Percentiles rank a stretch among this genome's conserved stretches.
phyloP scores from a whole-genome alignment of 169 alveolate species.

The Plasmodium ovale region DNA sequence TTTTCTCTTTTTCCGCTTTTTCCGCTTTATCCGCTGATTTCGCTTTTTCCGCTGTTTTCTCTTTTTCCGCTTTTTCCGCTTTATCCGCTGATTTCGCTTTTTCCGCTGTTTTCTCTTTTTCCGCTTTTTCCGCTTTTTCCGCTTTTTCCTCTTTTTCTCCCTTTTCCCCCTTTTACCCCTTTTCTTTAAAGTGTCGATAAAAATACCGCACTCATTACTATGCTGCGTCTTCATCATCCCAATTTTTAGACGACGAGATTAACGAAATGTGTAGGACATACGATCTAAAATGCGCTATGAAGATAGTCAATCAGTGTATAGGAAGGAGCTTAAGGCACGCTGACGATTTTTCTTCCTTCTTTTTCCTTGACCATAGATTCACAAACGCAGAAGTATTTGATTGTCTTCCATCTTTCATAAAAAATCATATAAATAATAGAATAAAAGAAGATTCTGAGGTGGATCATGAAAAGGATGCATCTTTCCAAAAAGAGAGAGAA shows the following conservation, averaged over 20 bases:
- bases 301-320: constrained; percentile 95
- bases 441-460: not conserved
- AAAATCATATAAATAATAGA: constrained; percentile 37
- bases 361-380: constrained; percentile 93
- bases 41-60: too few species aligned
- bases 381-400: constrained; percentile 47
- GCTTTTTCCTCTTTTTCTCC: not conserved
- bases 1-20: too few species aligned
- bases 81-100: too few species aligned
- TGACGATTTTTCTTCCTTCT: constrained; percentile 94
- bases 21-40: too few species aligned
- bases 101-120: not conserved
- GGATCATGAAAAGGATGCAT: not conserved
- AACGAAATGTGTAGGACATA: constrained; percentile 71
- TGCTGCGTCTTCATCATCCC: not conserved
- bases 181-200: not conserved
- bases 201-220: too few species aligned
- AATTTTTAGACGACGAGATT: constrained; percentile 2
- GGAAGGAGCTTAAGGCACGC: constrained; percentile 98
- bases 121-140: not conserved
- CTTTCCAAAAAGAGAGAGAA: constrained; percentile 10
- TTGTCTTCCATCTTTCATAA: constrained; percentile 81
- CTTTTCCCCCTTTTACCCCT: not conserved
- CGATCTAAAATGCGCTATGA: constrained; percentile 91
- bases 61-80: too few species aligned